Evolutionary conservation across 176 grass and related monocot species (phyloP), one percentile per base, ranked within the genome.

Genomic region (Hsuehochloa calcarea): DNA sequence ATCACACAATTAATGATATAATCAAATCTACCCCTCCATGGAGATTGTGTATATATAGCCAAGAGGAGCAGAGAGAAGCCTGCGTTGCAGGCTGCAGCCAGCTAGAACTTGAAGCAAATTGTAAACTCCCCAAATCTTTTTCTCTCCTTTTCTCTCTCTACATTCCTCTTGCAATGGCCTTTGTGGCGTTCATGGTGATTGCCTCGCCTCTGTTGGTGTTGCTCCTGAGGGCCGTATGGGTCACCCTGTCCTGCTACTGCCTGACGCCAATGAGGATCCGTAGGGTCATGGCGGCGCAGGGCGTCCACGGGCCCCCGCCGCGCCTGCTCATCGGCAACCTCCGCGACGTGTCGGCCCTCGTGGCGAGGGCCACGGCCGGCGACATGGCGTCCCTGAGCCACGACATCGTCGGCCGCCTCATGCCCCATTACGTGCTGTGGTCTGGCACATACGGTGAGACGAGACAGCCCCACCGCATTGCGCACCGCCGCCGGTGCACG

Each of bases 381-480:
- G 96, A 95, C 88, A 90, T 95, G 91, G 62, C 79, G 11, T 89
- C 88, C 3, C 78, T 93, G 26, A 89, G 43, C 78, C 96, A 98
- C 73, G 89, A 98, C 88, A 95, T 94, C 66, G 86, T 98, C 59
- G 87, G 86, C 50, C 96, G 96, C 64, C 91, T 98, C 56, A 92
- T 98, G 91, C 96, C 96, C 25, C 96, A 98, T 85, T 98, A 95
- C 80, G 88, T 90, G 39, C 90, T 92, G 74, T 98, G 96, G 96
- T 92, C 85, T 34, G 51, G 62, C 74, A 72, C 61, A 0, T 98
- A 89, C 68, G 96, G 93, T 98, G 85, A 73, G 80, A 22, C 12
- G 0, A 2, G 17, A 15, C 3, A 2, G 25, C 27, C 1, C 13
- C 67, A 14, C 34, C 16, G 44, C 80, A 88, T 82, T 87, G 75